Evolutionary conservation across 306 rosid species (phyloP).

Genomic region (Quercus glauca): DNA sequence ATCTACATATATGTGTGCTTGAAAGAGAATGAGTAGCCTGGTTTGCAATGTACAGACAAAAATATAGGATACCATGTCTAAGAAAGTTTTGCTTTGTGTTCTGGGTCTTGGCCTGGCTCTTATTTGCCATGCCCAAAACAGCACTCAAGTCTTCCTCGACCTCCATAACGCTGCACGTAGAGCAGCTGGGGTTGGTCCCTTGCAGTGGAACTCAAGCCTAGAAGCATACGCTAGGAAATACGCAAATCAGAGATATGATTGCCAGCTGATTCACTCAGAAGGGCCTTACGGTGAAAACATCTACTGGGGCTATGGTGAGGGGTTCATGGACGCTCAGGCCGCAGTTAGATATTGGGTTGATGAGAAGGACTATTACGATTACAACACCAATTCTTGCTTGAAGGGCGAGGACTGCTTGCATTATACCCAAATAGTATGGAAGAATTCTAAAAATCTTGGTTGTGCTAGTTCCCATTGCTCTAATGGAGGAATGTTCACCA

Average conservation of each 20-base stretch:
- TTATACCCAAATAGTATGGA: slow-evolving; percentile 1
- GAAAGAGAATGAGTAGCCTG: not conserved
- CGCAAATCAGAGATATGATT: not conserved
- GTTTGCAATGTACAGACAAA: not conserved
- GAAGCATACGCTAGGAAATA: not conserved
- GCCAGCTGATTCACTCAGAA: not conserved
- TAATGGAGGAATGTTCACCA: not conserved
- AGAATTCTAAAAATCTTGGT: not conserved
- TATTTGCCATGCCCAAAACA: not conserved
- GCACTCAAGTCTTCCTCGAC: not conserved
- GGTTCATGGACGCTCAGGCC: not conserved
- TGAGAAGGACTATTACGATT: not conserved
- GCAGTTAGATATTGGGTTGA: not conserved
- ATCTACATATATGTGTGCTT: not conserved
- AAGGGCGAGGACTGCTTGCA: not conserved
- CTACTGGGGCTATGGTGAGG: not conserved
- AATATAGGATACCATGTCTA: not conserved
- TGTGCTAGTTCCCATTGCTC: not conserved
- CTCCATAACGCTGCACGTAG: not conserved
- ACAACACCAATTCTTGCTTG: not conserved
- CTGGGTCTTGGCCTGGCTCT: not conserved
- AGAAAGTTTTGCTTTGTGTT: not conserved
- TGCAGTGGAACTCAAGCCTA: not conserved
- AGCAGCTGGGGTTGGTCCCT: not conserved
- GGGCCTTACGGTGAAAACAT: slow-evolving; percentile 2